Evolutionary conservation across 371 early-diverging fungal species (phyloP).

Genomic region (Mortierella sp.): DNA sequence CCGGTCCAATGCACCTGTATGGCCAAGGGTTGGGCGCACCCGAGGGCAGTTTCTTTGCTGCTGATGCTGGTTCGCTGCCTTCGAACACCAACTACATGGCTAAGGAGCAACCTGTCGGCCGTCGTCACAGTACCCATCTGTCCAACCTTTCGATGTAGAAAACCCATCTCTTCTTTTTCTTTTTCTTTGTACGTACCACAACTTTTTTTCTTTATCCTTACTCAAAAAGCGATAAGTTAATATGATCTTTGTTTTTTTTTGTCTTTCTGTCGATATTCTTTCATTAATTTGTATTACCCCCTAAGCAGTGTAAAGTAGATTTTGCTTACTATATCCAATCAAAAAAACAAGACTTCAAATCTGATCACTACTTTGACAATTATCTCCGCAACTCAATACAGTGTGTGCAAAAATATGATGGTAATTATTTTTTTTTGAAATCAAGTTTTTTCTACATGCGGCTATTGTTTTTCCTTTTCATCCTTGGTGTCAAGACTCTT

Average conservation of each 20-base stretch:
- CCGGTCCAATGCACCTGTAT: conserved; percentile 15
- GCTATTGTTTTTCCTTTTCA: neutral
- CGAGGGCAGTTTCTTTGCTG: conserved; percentile 15
- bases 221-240: neutral
- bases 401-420: too few relatives aligned
- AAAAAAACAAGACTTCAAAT: too few relatives aligned
- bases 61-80: neutral
- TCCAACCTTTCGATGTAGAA: conserved; percentile 32
- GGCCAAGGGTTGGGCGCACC: conserved; percentile 13
- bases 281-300: too few relatives aligned
- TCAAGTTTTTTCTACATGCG: neutral
- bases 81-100: conserved; percentile 25
- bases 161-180: neutral
- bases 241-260: conserved; percentile 7
- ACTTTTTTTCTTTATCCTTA: neutral
- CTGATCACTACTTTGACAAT: neutral
- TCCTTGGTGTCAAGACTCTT: neutral
- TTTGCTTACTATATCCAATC: too few relatives aligned
- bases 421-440: neutral
- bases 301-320: too few relatives aligned
- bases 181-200: neutral
- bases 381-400: neutral
- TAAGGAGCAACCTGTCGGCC: conserved; percentile 24
- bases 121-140: conserved; percentile 42
- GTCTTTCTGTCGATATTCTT: too few relatives aligned